phyloP scores from a whole-genome alignment of 441 rosid species.

The Bruguiera hainesii region DNA sequence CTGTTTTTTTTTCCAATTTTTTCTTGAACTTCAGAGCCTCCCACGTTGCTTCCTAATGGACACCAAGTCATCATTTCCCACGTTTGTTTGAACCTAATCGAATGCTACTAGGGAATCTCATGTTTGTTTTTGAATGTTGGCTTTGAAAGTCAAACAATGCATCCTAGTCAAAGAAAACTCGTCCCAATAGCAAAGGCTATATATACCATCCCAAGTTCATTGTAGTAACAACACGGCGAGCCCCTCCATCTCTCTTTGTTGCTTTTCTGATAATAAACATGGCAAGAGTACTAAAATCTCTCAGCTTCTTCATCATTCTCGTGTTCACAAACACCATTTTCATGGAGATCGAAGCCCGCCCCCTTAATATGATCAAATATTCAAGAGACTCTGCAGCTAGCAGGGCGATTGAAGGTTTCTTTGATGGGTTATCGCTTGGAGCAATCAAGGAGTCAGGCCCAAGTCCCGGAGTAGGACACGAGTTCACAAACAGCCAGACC shows the following conservation, averaged over 20 bases:
- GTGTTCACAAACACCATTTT: conserved; percentile 24
- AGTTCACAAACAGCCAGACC: conserved; percentile 5
- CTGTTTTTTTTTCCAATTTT: background rate
- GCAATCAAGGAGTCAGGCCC: conserved; percentile 60
- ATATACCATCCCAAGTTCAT: conserved; percentile 11
- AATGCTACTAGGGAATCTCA: background rate
- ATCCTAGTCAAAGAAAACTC: conserved; percentile 22
- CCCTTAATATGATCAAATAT: conserved; percentile 33
- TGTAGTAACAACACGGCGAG: background rate
- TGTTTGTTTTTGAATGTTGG: conserved; percentile 21
- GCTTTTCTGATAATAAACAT: conserved; percentile 7
- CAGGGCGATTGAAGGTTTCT: conserved; percentile 30
- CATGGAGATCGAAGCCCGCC: conserved; percentile 40
- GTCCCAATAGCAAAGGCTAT: conserved; percentile 7
- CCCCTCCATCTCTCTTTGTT: background rate
- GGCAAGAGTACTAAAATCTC: conserved; percentile 21
- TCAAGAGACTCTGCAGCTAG: conserved; percentile 14
- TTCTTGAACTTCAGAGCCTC: conserved; percentile 20
- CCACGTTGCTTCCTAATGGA: conserved; percentile 29
- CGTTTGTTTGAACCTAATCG: conserved; percentile 14
- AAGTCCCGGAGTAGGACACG: conserved; percentile 51
- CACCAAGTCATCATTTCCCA: background rate
- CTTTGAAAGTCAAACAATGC: background rate
- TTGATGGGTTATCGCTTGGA: conserved; percentile 47
- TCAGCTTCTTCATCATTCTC: conserved; percentile 29